Base-by-base conservation (phyloP, 2,329 filamentous ascomycete genomes). In the Cladophialophora psammophila region DNA sequence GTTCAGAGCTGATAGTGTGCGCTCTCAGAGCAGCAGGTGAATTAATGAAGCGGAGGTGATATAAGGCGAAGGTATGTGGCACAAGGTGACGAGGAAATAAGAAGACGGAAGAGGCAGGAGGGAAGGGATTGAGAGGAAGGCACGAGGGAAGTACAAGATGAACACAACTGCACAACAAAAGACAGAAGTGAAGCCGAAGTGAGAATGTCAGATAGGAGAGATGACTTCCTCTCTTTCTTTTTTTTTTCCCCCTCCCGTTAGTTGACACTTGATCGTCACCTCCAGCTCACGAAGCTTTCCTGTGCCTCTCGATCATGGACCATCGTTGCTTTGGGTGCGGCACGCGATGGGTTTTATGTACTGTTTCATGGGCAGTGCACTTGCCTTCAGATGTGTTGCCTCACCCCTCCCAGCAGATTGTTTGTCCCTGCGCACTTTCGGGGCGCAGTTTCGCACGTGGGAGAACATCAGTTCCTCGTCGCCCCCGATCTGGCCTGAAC, bases 281-380 rank as follows among this genome's bases (percentile, higher is more conserved):
- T 61, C 40, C 10, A 50, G 18, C 32, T 60, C 31, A 50, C 42
- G 20, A 60, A 26, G 42, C 57, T 60, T 45, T 35, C 32, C 40
- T 60, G 57, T 48, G 15, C 40, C 57, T 48, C 31, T 20, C 57
- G 45, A 61, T 53, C 10, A 18, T 50, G 50, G 2, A 15, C 42
- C 38, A 50, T 50, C 18, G 45, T 26, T 26, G 10, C 45, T 50
- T 60, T 54, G 57, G 50, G 59, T 54, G 48, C 59, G 63, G 64
- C 66, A 60, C 66, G 40, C 36, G 20, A 66, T 13, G 36, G 56
- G 68, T 70, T 70, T 70, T 64, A 70, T 66, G 66, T 70, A 50
- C 48, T 66, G 68, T 70, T 70, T 70, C 66, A 70, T 48, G 20
- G 53, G 31, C 56, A 26, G n/a, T 32, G 48, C 53, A 50, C 66